These are phyloP conservation scores for Rhizopogon sp. DNA, from an alignment of 768 basidiomycete genomes.

Conservation along the genomic window DNA sequence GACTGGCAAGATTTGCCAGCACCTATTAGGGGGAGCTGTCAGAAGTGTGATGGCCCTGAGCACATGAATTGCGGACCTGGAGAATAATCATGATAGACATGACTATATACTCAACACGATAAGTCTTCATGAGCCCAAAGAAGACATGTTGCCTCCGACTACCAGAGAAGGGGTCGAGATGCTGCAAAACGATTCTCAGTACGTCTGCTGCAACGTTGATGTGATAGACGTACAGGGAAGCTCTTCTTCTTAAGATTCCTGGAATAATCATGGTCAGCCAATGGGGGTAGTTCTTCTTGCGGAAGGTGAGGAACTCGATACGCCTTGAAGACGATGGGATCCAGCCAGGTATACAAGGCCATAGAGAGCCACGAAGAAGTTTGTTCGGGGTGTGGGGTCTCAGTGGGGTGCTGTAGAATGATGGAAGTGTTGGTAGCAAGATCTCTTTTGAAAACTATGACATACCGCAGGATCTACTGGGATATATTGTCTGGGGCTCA, in stretches of 20 bases:
- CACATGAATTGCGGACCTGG: neutral
- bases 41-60: no score
- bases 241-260: conserved; percentile 28
- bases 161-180: conserved; percentile 19
- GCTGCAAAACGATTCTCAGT: conserved; percentile 11
- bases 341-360: conserved; percentile 48
- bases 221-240: conserved; percentile 23
- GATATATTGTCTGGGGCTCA: conserved; percentile 51
- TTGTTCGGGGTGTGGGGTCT: conserved; percentile 34
- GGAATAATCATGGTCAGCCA: conserved; percentile 43
- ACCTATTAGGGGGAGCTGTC: conserved; percentile 6
- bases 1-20: conserved; percentile 18
- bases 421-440: neutral
- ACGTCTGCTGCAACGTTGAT: neutral
- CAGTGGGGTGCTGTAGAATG: conserved; percentile 14
- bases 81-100: conserved; percentile 5
- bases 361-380: conserved; percentile 31
- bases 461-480: conserved; percentile 43
- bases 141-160: conserved; percentile 9
- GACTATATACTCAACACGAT: conserved; percentile 5
- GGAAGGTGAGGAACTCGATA: conserved; percentile 40
- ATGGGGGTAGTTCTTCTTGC: conserved; percentile 36
- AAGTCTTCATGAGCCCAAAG: conserved; percentile 11
- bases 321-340: conserved; percentile 42
- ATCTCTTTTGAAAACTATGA: neutral